Evolutionary conservation across 768 basidiomycete species (phyloP).

Genomic region (Termitomyces titanicus): DNA sequence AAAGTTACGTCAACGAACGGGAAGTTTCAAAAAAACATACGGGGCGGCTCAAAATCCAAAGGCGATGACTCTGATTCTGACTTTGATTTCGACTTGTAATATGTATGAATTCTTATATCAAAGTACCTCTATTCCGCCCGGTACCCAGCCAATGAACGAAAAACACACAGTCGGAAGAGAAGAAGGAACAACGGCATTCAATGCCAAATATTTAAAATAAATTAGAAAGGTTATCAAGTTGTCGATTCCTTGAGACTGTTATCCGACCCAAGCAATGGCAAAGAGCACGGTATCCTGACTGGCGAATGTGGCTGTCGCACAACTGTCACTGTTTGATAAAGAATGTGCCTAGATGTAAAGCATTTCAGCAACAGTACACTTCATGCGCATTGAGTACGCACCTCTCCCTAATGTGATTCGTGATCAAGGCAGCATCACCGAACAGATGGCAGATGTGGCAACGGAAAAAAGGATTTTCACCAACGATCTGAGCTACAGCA

Average conservation of each 20-base stretch:
- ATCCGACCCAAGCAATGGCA: not conserved
- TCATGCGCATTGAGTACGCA: not conserved
- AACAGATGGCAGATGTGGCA: slow-evolving; percentile 16
- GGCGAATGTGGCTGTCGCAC: slow-evolving; percentile 14
- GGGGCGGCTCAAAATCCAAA: slow-evolving; percentile 28
- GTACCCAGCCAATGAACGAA: not conserved
- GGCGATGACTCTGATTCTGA: slow-evolving; percentile 67
- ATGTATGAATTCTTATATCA: slow-evolving; percentile 1
- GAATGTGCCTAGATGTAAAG: slow-evolving; percentile 6
- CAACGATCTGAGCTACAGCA: slow-evolving; percentile 10
- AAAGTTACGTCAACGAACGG: slow-evolving; percentile 54
- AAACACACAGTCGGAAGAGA: not conserved
- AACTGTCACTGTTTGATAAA: slow-evolving; percentile 13
- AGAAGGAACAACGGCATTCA: not conserved
- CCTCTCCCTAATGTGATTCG: slow-evolving; percentile 14
- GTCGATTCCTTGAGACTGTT: not conserved
- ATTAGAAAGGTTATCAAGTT: too few species aligned
- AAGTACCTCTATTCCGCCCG: not conserved
- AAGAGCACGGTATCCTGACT: slow-evolving; percentile 6
- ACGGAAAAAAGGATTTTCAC: slow-evolving; percentile 13
- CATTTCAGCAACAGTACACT: not conserved
- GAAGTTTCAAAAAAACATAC: slow-evolving; percentile 50
- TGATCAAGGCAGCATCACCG: slow-evolving; percentile 12
- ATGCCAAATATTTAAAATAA: not conserved
- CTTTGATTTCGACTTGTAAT: slow-evolving; percentile 72